Base-by-base conservation (phyloP, 768 basidiomycete species). In the Leucosporidium creatinivorum region DNA sequence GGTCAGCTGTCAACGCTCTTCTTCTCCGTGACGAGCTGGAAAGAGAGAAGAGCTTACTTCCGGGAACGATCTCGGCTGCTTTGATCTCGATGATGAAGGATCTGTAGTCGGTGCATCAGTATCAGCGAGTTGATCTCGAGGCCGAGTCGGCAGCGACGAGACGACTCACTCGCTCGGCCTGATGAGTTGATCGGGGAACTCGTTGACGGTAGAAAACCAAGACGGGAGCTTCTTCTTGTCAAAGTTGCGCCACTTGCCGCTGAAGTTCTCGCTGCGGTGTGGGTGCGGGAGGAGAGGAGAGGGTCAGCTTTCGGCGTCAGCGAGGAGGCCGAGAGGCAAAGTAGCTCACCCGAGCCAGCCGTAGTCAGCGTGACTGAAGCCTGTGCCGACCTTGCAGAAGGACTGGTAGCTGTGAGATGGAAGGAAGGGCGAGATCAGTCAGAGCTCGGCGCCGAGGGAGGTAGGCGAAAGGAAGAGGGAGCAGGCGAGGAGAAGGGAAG, bases 41-140 rank as follows among this genome's bases (percentile, higher is more conserved):
- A 25, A 25, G 33, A 23, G 31, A 15, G 26, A 36, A 48, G n/a
- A 39, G 69, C 77, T 50, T 66, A 87, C 91, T 88, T 54, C 89
- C 83, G 15, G 82, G 79, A 3, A 86, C 86, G 61, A 98, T 90
- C 76, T 97, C 93, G 0, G 93, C 89, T 0, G 91, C 94, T 78
- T 98, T 98, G 64, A 98, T 85, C 73, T 89, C 89, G 72, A 98
- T 67, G 47, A 97, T 88, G 77, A 99, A 98, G 0, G 94, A 96
- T 73, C 93, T 96, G 67, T 61, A 67, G 39, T 52, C 2, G 30
- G 47, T 58, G 36, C 36, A n/a, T 49, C 26, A 23, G n/a, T 51
- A 23, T 36, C n/a, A n/a, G n/a, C n/a, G n/a, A n/a, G n/a, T n/a
- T n/a, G n/a, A n/a, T n/a, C n/a, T n/a, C n/a, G n/a, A n/a, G n/a